phyloP scores from a whole-genome alignment of 345 rosid genomes.

The Acer saccharum region DNA sequence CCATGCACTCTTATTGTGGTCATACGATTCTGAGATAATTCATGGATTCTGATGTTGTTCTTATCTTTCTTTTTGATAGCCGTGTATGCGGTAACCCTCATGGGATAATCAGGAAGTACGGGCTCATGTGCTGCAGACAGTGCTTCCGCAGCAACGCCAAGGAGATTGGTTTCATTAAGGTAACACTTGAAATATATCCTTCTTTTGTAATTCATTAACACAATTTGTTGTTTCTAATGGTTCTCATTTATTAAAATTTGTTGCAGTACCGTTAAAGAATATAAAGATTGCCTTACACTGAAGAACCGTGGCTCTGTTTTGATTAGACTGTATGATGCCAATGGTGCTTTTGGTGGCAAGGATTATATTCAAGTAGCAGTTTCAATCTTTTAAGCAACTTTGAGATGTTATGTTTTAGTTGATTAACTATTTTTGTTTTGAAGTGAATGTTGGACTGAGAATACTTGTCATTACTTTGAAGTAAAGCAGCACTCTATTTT shows the following conservation, averaged over 20 bases:
- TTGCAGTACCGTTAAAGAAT: constrained; percentile 34
- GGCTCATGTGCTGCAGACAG: constrained; percentile 50
- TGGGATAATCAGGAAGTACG: constrained; percentile 45
- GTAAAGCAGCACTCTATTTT: not conserved
- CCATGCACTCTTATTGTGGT: too few species aligned
- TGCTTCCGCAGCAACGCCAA: constrained; percentile 51
- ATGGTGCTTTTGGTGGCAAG: constrained; percentile 4
- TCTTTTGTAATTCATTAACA: not conserved
- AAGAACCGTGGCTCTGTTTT: not conserved
- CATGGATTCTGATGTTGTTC: not conserved
- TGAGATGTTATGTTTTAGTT: not conserved
- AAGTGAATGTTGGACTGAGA: constrained; percentile 1
- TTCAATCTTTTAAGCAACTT: not conserved
- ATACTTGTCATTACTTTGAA: not conserved
- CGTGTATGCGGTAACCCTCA: constrained; percentile 50
- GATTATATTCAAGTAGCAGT: not conserved
- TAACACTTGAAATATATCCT: constrained; percentile 2
- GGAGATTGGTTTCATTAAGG: constrained; percentile 63
- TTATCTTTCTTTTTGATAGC: constrained; percentile 11
- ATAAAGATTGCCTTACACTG: too few species aligned
- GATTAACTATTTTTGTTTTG: not conserved
- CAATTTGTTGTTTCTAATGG: not conserved
- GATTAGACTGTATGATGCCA: not conserved
- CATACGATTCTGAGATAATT: not conserved
- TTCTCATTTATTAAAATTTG: not conserved